Base-by-base conservation (phyloP, 805 yeast species). In the Zygosaccharomyces kombuchaensis region DNA sequence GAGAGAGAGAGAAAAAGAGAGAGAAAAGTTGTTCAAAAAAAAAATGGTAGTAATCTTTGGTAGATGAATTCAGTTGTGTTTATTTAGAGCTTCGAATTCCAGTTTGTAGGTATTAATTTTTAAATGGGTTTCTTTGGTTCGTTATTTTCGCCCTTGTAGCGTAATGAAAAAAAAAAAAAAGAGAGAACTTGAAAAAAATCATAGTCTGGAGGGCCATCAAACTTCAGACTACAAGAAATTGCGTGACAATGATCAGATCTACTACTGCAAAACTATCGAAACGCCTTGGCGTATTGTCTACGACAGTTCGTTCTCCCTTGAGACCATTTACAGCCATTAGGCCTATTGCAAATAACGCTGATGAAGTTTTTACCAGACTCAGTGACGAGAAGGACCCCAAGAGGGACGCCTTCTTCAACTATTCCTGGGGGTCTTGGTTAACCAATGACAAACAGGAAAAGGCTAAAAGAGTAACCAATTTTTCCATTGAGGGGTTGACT, bases 351-450 rank as follows among this genome's bases (percentile, higher is more conserved):
- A 56, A 36, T 36, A 61, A 63, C 43, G 63, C 68, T 25, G 58
- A 66, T n/a, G 67, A 67, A 40, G 62, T 60, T 3, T 67, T 64
- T 54, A 84, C 90, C 43, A 74, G 73, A 48, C 59, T 84, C 19
- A 66, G 75, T 23, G 84, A 83, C 56, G 77, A 78, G 45, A 67
- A 72, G 32, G 90, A 84, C 59, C 87, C 88, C 9, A 69, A 79
- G 40, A 75, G 90, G 65, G 77, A 76, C 45, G 73, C 79, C 35
- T 87, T 93, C 59, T 91, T 87, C 72, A 80, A 84, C 56, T 91
- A 89, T 63, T 74, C 93, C 2, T 91, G 98, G 95, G 99, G 99
- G 39, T 77, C 96, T 6, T 91, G 98, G 98, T 70, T 90, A 57
- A 78, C 75, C 52, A 79, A 91, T 60, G 96, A 93, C 62, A 75